These are phyloP conservation scores for Wallacemonas rigidus DNA, from an alignment of 208 protist species.

Conservation along the genomic window DNA sequence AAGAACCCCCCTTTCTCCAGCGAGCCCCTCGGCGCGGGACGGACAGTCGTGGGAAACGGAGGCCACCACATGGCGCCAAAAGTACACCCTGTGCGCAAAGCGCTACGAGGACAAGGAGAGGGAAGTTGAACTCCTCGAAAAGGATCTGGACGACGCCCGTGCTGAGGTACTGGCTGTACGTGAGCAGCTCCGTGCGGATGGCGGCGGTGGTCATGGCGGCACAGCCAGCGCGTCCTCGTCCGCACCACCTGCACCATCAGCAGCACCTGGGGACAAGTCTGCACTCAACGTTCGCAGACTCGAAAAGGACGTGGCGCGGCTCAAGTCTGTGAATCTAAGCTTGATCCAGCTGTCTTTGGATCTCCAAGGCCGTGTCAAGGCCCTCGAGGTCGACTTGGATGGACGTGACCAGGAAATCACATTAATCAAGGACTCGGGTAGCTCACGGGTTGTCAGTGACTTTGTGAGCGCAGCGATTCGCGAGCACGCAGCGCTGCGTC, in stretches of 20 bases:
- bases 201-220: neutral
- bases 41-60: constrained; percentile 61
- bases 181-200: constrained; percentile 13
- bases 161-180: constrained; percentile 50
- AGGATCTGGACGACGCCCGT: constrained; percentile 59
- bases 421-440: constrained; percentile 71
- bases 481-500: constrained; percentile 78
- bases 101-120: constrained; percentile 65
- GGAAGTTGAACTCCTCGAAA: constrained; percentile 76
- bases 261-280: neutral
- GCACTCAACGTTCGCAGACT: constrained; percentile 29
- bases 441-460: constrained; percentile 63
- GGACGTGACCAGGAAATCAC: constrained; percentile 64
- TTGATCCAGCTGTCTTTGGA: constrained; percentile 84
- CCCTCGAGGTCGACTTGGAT: constrained; percentile 70
- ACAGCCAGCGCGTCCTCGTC: too few relatives aligned
- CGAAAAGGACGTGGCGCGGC: constrained; percentile 73
- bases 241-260: too few relatives aligned
- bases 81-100: constrained; percentile 62
- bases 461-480: constrained; percentile 85
- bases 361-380: constrained; percentile 62
- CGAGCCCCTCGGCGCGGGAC: neutral
- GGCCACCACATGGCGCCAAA: constrained; percentile 73
- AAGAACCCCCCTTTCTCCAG: neutral
- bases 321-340: constrained; percentile 87